These are phyloP conservation scores for Verticillium dahliae DNA, from an alignment of 2,329 filamentous ascomycete genomes.

Conservation along the genomic window DNA sequence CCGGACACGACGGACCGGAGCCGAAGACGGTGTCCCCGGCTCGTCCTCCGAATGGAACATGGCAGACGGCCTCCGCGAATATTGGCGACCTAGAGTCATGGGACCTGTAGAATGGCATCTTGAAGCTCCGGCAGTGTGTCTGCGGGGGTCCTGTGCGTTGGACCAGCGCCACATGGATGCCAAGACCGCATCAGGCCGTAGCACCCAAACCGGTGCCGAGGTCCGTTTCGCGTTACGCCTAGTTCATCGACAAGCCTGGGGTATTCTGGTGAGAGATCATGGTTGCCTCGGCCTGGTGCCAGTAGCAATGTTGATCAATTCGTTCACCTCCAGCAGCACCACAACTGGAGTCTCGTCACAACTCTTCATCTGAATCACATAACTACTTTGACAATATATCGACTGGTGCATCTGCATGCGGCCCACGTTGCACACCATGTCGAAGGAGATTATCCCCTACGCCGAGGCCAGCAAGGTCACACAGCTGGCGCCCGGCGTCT, in stretches of 20 bases:
- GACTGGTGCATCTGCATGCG: not conserved
- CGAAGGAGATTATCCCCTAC: constrained; percentile 10
- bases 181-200: not conserved
- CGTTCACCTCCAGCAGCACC: not conserved
- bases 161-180: not conserved
- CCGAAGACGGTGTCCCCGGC: too few species aligned
- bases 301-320: too few species aligned
- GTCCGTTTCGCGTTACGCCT: not conserved
- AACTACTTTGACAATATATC: too few species aligned
- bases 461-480: constrained; percentile 14
- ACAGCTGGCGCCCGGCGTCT: constrained; percentile 15
- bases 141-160: not conserved
- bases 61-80: too few species aligned
- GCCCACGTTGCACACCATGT: not conserved
- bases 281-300: not conserved
- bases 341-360: too few species aligned
- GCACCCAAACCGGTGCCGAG: not conserved
- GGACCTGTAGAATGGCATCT: not conserved
- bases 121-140: not conserved
- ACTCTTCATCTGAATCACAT: too few species aligned
- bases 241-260: not conserved
- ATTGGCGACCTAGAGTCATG: too few species aligned
- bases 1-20: too few species aligned
- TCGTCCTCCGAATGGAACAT: too few species aligned
- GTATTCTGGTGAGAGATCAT: not conserved